A percentile compares a stretch with the other conserved stretches of the same genome.
Evolutionary conservation across 2,329 filamentous ascomycete species (phyloP).

Genomic region (Penicillium fuscoglaucum): DNA sequence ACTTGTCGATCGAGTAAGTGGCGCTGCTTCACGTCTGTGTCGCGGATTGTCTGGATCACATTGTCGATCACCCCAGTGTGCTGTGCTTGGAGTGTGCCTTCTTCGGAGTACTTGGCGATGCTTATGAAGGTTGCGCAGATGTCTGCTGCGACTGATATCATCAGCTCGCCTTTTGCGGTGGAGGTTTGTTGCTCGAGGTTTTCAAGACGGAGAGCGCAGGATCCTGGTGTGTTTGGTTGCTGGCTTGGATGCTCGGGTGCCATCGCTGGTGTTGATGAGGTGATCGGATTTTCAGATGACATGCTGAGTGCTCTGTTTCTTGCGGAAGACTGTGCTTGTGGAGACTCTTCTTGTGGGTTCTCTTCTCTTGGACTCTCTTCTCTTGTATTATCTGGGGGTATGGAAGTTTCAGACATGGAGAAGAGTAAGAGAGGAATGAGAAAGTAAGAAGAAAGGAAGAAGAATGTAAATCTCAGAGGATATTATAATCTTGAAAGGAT

Average conservation of each 20-base stretch:
- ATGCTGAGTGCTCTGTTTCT: conserved; percentile 2
- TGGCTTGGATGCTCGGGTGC: not conserved
- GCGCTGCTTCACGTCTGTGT: conserved; percentile 19
- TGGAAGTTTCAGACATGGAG: not conserved
- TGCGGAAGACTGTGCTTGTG: not conserved
- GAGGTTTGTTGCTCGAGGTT: conserved; percentile 22
- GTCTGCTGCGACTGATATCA: conserved; percentile 33
- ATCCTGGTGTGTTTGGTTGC: not conserved
- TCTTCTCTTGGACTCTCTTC: not conserved
- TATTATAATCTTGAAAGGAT: not conserved
- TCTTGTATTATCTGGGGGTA: too few relatives aligned
- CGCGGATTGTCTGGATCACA: conserved; percentile 29
- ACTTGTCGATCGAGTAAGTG: conserved; percentile 23
- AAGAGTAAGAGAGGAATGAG: not conserved
- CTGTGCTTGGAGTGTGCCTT: conserved; percentile 23
- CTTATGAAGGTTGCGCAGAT: conserved; percentile 32
- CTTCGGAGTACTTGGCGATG: conserved; percentile 29
- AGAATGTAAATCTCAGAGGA: not conserved
- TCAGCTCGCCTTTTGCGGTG: conserved; percentile 22
- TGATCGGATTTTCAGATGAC: not conserved
- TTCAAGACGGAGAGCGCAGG: conserved; percentile 27
- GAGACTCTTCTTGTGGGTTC: not conserved
- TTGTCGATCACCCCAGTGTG: conserved; percentile 30
- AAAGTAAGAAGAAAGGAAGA: not conserved
- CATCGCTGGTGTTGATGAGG: not conserved